phyloP scores from a whole-genome alignment of 140 eudicot species.

The Stevia rebaudiana region DNA sequence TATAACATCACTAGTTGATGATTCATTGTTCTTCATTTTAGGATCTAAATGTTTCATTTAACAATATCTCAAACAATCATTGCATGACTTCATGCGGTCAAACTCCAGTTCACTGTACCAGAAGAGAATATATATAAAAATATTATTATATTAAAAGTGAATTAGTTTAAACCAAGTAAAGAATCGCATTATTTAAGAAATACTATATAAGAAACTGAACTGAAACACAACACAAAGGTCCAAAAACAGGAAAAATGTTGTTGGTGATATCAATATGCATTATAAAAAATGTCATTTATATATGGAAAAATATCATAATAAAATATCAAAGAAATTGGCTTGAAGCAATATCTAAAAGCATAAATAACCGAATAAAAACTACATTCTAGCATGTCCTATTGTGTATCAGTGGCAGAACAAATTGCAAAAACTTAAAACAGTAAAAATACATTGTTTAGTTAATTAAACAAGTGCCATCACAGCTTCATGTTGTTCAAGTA shows the following conservation, averaged over 20 bases:
- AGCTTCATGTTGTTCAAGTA: constrained; percentile 12
- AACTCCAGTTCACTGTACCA: constrained; percentile 20
- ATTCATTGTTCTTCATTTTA: constrained; percentile 54
- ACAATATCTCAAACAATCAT: constrained; percentile 6
- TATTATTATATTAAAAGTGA: not conserved
- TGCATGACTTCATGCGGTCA: constrained; percentile 14
- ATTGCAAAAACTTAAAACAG: constrained; percentile 7
- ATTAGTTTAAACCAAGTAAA: constrained; percentile 2
- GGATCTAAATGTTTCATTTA: constrained; percentile 22
- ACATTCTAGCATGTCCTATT: not conserved
- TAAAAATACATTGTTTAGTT: not conserved
- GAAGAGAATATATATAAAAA: not conserved
- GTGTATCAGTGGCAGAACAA: not conserved
- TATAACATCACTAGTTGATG: constrained; percentile 39
- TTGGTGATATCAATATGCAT: not conserved
- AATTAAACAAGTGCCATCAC: constrained; percentile 8
- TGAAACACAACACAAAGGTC: constrained; percentile 1
- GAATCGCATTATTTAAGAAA: not conserved
- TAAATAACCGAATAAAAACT: not conserved
- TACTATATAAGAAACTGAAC: not conserved
- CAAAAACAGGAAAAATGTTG: not conserved
- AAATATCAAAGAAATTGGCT: not conserved
- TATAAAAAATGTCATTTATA: constrained; percentile 18
- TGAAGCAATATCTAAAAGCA: not conserved
- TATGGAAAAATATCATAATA: constrained; percentile 8